Conservation (phyloP, 1,139 yeast genomes). For the Geotrichum citri-aurantii region DNA sequence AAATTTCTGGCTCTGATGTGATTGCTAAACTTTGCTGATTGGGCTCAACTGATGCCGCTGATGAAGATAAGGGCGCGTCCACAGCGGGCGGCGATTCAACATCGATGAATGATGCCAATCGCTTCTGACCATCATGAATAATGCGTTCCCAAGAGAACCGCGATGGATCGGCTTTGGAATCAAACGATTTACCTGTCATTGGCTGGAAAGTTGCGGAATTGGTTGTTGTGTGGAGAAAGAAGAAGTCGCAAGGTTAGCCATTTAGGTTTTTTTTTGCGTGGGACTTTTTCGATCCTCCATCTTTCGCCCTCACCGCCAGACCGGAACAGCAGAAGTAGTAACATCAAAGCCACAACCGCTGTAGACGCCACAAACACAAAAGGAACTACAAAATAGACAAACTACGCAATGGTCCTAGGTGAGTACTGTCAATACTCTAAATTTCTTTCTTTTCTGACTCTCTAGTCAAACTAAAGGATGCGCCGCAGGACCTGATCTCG, state of each 20-base stretch:
- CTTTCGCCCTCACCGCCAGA: neutral
- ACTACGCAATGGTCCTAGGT: neutral
- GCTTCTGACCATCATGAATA: slow-evolving; percentile 15
- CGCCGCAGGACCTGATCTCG: slow-evolving; percentile 33
- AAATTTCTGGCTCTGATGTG: neutral
- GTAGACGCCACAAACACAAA: neutral
- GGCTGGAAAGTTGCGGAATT: neutral
- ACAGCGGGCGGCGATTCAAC: neutral
- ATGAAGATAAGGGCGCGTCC: neutral
- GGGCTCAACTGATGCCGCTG: neutral
- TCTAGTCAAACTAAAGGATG: slow-evolving; percentile 15
- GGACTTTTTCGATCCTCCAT: neutral
- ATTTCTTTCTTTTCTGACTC: neutral
- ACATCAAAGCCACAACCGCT: neutral
- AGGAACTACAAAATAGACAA: neutral
- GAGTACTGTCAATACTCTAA: neutral
- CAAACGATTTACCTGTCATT: neutral
- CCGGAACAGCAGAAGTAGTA: neutral
- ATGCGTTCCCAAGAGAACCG: slow-evolving; percentile 16
- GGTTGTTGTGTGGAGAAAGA: neutral
- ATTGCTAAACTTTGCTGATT: neutral
- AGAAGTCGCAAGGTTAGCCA: neutral
- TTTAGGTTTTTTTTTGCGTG: neutral
- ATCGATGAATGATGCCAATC: slow-evolving; percentile 10
- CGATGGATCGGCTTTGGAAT: neutral